These are phyloP conservation scores for Hymenoscyphus repandus DNA, from an alignment of 2,329 filamentous ascomycete genomes.

Conservation along the genomic window DNA sequence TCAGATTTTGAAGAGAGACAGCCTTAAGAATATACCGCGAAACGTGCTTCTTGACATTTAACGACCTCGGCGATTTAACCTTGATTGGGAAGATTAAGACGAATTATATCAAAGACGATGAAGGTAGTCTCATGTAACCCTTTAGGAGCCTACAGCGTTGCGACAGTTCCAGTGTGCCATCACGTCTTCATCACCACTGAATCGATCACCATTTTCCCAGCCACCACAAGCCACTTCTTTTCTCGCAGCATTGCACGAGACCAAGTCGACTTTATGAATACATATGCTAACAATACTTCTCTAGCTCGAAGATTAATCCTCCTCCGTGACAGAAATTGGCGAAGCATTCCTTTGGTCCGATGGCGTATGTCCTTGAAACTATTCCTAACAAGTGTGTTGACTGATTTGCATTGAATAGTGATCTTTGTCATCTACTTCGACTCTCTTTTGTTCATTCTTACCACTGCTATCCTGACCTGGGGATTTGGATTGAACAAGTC, in stretches of 20 bases:
- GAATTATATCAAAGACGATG: too few species aligned
- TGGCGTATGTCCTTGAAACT: constrained; percentile 12
- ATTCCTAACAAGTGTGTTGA: too few species aligned
- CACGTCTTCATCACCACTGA: background rate
- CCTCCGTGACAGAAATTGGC: constrained; percentile 5
- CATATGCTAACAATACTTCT: background rate
- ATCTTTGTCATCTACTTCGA: constrained; percentile 50
- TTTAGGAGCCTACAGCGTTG: constrained; percentile 6
- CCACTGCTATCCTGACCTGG: constrained; percentile 49
- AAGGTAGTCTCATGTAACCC: too few species aligned
- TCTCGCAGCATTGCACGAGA: background rate
- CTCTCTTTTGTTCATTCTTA: constrained; percentile 54
- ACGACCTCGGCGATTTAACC: too few species aligned
- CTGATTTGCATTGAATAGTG: constrained; percentile 5
- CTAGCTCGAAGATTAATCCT: constrained; percentile 4
- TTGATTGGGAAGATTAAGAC: background rate
- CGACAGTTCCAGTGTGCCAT: background rate
- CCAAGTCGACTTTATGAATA: too few species aligned
- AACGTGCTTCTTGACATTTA: background rate
- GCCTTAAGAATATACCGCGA: too few species aligned
- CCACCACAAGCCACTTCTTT: background rate
- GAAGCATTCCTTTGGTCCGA: constrained; percentile 15
- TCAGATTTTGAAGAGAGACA: too few species aligned
- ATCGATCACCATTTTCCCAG: too few species aligned
- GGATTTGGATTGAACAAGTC: constrained; percentile 51